Evolutionary conservation across 139 green algal genomes (phyloP), one percentile per base, ranked within the genome.

Genomic region (Zygnema cylindricum): DNA sequence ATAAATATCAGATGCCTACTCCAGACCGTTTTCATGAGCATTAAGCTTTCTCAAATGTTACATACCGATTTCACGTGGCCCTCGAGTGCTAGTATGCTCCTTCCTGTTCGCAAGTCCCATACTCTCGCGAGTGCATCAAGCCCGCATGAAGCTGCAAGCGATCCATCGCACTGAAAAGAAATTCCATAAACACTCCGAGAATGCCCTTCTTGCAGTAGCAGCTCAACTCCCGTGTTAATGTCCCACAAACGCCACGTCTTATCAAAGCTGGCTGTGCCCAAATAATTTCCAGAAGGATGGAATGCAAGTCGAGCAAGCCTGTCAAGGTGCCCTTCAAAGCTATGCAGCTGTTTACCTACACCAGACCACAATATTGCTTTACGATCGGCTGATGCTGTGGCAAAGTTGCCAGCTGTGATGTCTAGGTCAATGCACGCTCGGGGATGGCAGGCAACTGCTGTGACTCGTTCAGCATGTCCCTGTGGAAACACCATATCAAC

Each of bases 181-280:
- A 99, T 90, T 0, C 92, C 82, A 87, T 99, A 99, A 55, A 99
- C 97, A 11, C 92, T 75, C 30, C 97, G 85, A 78, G 91, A 95
- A 95, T 99, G 97, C 2, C 97, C 97, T 91, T 99, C 97, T 93
- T 99, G 97, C 92, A 99, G 96, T 79, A 98, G 89, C 71, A 99
- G 85, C 85, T 95, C 95, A 1, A 77, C 35, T 0, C 95, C 95
- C 1, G 94, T 97, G 76, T 96, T 94, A 2, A 96, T 71, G 88
- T 99, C 96, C 97, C 97, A 99, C 82, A 99, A 81, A 22, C 97
- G 94, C 97, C 97, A 99, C 0, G 97, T 99, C 54, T 86, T 87
- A 92, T 99, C 97, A 88, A 96, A 99, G 83, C 92, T 96, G 35
- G 89, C 84, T 23, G 89, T 94, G 25, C 71, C 96, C 69, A 98